These are phyloP conservation scores for Zoysia matrella DNA, from an alignment of 202 grass and related monocot species.

Conservation along the genomic window DNA sequence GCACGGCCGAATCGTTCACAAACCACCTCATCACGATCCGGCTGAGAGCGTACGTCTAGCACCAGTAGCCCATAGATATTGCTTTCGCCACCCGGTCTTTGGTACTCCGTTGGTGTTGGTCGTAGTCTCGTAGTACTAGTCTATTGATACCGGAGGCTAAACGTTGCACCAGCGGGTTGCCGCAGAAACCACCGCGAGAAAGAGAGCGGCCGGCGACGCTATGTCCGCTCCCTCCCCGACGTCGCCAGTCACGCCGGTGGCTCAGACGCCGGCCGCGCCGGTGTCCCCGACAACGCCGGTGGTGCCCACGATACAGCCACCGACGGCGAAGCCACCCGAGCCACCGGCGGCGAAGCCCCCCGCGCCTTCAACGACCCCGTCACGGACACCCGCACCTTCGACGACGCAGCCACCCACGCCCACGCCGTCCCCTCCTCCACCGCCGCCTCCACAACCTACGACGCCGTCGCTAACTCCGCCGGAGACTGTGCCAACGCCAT, in stretches of 20 bases:
- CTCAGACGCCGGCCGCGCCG: neutral
- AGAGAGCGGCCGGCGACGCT: neutral
- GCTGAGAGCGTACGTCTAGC: neutral
- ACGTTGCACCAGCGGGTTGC: neutral
- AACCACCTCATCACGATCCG: neutral
- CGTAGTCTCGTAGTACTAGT: neutral
- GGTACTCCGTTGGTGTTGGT: neutral
- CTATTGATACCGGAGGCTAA: neutral
- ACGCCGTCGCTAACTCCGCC: slow-evolving; percentile 20
- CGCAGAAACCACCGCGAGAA: neutral
- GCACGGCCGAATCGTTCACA: slow-evolving; percentile 1
- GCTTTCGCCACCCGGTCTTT: neutral
- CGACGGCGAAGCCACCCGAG: too few species aligned
- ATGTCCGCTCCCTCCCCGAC: slow-evolving; percentile 18
- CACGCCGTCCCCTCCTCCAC: neutral
- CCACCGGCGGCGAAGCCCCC: too few species aligned
- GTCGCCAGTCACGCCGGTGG: slow-evolving; percentile 10
- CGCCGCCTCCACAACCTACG: neutral
- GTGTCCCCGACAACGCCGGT: neutral
- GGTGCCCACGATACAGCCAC: too few species aligned
- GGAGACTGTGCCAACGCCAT: neutral
- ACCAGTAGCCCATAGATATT: slow-evolving; percentile 26
- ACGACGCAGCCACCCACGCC: neutral
- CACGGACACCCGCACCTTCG: too few species aligned
- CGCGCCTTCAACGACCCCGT: too few species aligned